Conservation (phyloP, 2,329 filamentous ascomycete genomes). For the Fonsecaea multimorphosa region DNA sequence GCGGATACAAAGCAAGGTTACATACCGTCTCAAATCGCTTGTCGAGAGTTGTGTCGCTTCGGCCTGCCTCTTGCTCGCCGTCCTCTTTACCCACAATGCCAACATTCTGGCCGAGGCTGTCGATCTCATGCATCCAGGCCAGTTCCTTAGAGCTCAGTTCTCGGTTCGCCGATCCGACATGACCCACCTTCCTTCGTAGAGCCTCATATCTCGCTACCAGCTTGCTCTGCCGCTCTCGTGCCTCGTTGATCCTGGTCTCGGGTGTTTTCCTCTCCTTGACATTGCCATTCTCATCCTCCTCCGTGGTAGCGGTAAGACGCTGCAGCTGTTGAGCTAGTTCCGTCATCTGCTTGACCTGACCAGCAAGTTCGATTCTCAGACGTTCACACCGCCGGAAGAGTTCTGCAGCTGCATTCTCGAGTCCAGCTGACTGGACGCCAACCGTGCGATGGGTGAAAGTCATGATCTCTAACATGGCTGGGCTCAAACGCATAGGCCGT, state of each 20-base stretch:
- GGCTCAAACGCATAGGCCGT: conserved; percentile 55
- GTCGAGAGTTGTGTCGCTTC: conserved; percentile 41
- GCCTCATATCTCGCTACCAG: conserved; percentile 52
- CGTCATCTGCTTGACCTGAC: conserved; percentile 54
- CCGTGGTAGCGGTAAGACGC: conserved; percentile 48
- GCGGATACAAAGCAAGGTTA: conserved; percentile 11
- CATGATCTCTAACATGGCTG: conserved; percentile 56
- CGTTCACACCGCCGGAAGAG: conserved; percentile 60
- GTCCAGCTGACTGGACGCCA: conserved; percentile 52
- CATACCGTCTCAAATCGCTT: conserved; percentile 51
- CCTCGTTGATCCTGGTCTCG: conserved; percentile 49
- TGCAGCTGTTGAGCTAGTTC: conserved; percentile 55
- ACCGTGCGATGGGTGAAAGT: conserved; percentile 55
- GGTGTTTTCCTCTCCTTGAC: conserved; percentile 45
- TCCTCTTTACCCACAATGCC: conserved; percentile 39
- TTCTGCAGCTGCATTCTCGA: conserved; percentile 57
- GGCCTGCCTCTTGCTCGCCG: conserved; percentile 19
- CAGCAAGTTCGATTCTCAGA: conserved; percentile 54
- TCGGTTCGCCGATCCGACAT: conserved; percentile 48
- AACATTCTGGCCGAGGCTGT: conserved; percentile 47
- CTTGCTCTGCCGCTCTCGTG: conserved; percentile 49
- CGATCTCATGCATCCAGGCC: conserved; percentile 53
- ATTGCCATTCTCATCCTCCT: conserved; percentile 44
- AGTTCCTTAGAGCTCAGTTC: conserved; percentile 55
- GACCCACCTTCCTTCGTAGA: conserved; percentile 50